phyloP scores from a whole-genome alignment of 169 alveolate species.

The Cryptosporidium muris region DNA sequence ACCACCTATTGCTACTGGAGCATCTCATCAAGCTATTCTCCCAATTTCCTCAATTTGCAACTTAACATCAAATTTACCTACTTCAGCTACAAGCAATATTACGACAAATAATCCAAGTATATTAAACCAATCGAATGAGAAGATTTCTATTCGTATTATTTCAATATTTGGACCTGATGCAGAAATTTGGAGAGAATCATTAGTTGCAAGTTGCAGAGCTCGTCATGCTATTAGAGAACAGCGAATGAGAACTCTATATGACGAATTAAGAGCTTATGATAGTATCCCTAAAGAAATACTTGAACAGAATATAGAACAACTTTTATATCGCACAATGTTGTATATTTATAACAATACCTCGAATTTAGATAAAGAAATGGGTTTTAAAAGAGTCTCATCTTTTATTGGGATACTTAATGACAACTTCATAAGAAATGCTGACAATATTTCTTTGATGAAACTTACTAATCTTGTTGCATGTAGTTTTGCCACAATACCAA shows the following conservation, averaged over 20 bases:
- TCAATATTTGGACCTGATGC: slow-evolving; percentile 66
- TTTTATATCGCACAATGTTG: slow-evolving; percentile 34
- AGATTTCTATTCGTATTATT: slow-evolving; percentile 20
- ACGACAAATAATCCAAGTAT: background rate
- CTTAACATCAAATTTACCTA: background rate
- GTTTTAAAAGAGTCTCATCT: background rate
- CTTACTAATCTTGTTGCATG: background rate
- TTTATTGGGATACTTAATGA: background rate
- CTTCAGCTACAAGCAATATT: background rate
- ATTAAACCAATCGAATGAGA: slow-evolving; percentile 12
- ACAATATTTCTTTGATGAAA: background rate
- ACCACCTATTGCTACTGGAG: background rate
- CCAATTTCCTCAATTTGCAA: background rate
- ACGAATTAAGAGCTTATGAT: slow-evolving; percentile 63
- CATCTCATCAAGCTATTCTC: background rate
- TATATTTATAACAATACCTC: background rate
- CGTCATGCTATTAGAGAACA: slow-evolving; percentile 56
- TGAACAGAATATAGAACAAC: slow-evolving; percentile 24
- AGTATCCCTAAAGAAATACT: slow-evolving; percentile 33
- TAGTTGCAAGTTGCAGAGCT: slow-evolving; percentile 66
- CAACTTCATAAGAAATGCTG: background rate
- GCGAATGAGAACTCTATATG: slow-evolving; percentile 31
- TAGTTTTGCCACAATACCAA: slow-evolving; percentile 30
- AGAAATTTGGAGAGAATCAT: slow-evolving; percentile 67
- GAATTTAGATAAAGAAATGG: background rate